These are phyloP conservation scores for Eustoma russellianum DNA, from an alignment of 257 asterid genomes.

Conservation along the genomic window DNA sequence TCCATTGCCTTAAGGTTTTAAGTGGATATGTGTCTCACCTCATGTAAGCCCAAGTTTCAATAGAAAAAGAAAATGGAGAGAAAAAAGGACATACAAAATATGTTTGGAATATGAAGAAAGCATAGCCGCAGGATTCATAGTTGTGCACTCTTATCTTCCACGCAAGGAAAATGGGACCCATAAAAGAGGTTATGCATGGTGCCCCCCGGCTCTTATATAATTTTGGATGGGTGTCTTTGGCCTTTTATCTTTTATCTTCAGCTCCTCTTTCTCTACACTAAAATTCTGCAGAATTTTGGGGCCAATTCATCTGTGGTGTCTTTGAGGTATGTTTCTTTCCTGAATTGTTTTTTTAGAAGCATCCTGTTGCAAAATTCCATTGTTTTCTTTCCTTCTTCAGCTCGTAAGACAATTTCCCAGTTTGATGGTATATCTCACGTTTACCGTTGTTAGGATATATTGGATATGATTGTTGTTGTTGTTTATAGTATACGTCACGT, in stretches of 20 bases:
- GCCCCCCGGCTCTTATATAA: conserved; percentile 59
- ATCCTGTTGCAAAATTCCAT: neutral
- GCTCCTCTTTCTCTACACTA: too few species aligned
- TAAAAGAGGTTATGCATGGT: conserved; percentile 29
- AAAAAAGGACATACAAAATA: too few species aligned
- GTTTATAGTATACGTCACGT: too few species aligned
- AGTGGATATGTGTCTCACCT: too few species aligned
- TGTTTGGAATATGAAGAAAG: too few species aligned
- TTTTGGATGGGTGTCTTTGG: conserved; percentile 23
- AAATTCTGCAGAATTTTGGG: neutral
- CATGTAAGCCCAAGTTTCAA: too few species aligned
- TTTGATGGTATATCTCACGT: too few species aligned
- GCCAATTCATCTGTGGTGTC: neutral
- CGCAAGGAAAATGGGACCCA: conserved; percentile 38
- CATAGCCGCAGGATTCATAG: conserved; percentile 31
- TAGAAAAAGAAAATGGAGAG: too few species aligned
- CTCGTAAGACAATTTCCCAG: too few species aligned
- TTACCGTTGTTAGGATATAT: too few species aligned
- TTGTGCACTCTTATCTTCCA: conserved; percentile 67
- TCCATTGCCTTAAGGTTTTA: too few species aligned
- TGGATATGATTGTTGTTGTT: too few species aligned
- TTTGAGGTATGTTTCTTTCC: neutral
- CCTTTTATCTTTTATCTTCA: conserved; percentile 14
- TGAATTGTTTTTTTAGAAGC: neutral
- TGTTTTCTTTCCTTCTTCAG: neutral